Evolutionary conservation across 495 filamentous ascomycete genomes (phyloP).

Genomic region (Penicillium salamii): DNA sequence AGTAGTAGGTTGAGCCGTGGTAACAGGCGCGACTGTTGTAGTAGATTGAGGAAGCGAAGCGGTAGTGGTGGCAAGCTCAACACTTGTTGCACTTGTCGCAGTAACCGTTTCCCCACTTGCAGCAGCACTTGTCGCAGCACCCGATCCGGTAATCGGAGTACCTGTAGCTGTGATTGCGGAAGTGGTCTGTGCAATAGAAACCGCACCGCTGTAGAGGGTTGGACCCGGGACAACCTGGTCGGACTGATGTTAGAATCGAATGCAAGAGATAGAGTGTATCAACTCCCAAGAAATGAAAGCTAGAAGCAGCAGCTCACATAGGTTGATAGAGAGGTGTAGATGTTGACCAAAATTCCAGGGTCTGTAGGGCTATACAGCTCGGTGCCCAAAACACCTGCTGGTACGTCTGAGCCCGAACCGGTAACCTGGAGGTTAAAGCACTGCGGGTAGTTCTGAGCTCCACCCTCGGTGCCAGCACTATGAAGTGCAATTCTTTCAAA

Average conservation of each 20-base stretch:
- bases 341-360: conserved; percentile 60
- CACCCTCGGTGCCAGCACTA: conserved; percentile 49
- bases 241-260: not conserved
- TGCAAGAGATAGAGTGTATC: too few relatives aligned
- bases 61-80: not conserved
- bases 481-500: conserved; percentile 64
- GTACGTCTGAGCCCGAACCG: conserved; percentile 55
- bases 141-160: conserved; percentile 18
- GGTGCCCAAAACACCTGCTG: conserved; percentile 56
- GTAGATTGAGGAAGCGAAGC: conserved; percentile 5
- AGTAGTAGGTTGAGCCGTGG: not conserved
- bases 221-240: conserved; percentile 45
- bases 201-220: conserved; percentile 33
- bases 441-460: conserved; percentile 73
- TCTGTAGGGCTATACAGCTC: conserved; percentile 58
- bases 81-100: not conserved
- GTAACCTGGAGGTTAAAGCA: conserved; percentile 73
- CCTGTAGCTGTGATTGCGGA: conserved; percentile 26
- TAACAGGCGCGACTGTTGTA: not conserved
- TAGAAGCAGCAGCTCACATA: conserved; percentile 26
- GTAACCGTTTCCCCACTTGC: conserved; percentile 1
- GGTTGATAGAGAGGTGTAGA: conserved; percentile 47
- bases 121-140: not conserved
- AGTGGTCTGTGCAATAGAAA: conserved; percentile 19
- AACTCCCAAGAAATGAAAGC: too few relatives aligned